Evolutionary conservation across 768 basidiomycete genomes (phyloP).

Genomic region (Mycena leptocephala): DNA sequence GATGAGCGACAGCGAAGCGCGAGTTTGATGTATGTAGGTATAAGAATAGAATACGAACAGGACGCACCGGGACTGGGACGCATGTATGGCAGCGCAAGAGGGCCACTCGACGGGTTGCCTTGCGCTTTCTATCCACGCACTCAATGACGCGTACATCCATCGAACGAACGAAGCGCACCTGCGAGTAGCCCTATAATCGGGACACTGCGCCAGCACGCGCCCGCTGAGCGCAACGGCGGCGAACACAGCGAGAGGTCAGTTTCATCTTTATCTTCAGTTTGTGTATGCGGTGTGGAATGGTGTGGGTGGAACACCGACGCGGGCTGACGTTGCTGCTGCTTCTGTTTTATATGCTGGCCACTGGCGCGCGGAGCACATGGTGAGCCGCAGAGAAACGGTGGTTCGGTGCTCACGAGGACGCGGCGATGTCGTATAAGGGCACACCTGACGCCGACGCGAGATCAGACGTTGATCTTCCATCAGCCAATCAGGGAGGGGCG

Average conservation of each 20-base stretch:
- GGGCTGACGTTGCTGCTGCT: no score
- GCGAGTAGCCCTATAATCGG: slow-evolving; percentile 55
- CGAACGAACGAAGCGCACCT: slow-evolving; percentile 3
- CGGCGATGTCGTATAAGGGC: neutral
- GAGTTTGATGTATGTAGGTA: no score
- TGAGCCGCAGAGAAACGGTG: neutral
- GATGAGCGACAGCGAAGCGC: no score
- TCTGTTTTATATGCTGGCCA: neutral
- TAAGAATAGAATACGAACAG: neutral
- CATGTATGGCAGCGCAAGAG: slow-evolving; percentile 80
- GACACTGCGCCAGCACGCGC: slow-evolving; percentile 53
- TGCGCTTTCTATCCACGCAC: slow-evolving; percentile 65
- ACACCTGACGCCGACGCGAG: neutral
- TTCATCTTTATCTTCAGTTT: slow-evolving; percentile 13
- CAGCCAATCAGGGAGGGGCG: neutral
- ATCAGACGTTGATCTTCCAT: neutral
- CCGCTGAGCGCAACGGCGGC: slow-evolving; percentile 34
- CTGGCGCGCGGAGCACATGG: slow-evolving; percentile 1
- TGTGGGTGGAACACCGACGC: neutral
- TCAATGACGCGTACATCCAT: no score
- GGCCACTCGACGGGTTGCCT: slow-evolving; percentile 72
- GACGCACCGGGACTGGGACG: slow-evolving; percentile 58
- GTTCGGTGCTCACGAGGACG: neutral
- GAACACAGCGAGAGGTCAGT: neutral
- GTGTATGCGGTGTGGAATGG: neutral